Conservation (phyloP, 768 basidiomycete species). For the Boletus rubescentipes region DNA sequence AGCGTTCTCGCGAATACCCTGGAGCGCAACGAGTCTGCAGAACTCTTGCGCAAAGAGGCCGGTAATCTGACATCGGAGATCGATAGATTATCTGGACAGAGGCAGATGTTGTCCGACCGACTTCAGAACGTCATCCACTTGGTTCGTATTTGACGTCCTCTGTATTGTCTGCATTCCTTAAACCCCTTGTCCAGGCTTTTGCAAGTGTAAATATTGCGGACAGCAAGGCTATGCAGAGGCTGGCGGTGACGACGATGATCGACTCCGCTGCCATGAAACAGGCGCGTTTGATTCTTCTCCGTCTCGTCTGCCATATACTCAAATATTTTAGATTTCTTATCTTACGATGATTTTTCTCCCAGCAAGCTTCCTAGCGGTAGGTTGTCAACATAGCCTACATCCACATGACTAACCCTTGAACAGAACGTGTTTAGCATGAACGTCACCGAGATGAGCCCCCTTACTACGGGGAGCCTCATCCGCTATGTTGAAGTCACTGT, state of each 20-base stretch:
- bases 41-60: constrained; percentile 49
- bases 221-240: constrained; percentile 46
- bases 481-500: constrained; percentile 44
- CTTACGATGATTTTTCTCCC: constrained; percentile 65
- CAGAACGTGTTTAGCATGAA: constrained; percentile 35
- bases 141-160: constrained; percentile 17
- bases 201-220: constrained; percentile 56
- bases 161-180: not conserved
- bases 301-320: not conserved
- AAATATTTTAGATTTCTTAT: constrained; percentile 39
- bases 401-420: constrained; percentile 13
- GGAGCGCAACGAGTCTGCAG: constrained; percentile 21
- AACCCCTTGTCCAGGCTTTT: constrained; percentile 45
- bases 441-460: constrained; percentile 29
- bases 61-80: constrained; percentile 50
- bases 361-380: constrained; percentile 41
- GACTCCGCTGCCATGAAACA: constrained; percentile 44
- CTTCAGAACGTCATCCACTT: constrained; percentile 36
- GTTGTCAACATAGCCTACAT: not conserved
- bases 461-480: constrained; percentile 27
- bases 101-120: constrained; percentile 32
- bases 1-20: constrained; percentile 20
- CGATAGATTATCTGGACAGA: constrained; percentile 39
- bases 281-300: constrained; percentile 8
- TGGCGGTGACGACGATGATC: constrained; percentile 45